Evolutionary conservation across 257 asterid genomes (phyloP).

Genomic region (Catharanthus roseus): DNA sequence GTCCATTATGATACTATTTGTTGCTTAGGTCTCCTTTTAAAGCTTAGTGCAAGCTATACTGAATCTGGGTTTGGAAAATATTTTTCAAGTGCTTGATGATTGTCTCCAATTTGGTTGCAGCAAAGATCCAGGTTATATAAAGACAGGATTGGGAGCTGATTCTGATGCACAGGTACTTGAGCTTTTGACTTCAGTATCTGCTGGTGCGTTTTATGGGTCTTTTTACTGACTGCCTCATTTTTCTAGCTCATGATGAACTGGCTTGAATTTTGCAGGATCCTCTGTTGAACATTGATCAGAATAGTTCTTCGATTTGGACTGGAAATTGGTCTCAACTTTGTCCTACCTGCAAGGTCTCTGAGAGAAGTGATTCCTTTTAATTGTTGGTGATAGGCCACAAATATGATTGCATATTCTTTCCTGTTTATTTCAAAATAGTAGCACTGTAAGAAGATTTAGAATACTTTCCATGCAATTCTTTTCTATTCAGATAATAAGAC

Average conservation of each 20-base stretch:
- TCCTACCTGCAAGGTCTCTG: constrained; percentile 95
- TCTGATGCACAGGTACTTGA: constrained; percentile 62
- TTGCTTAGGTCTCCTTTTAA: neutral
- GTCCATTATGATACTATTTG: neutral
- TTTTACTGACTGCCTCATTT: neutral
- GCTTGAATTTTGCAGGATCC: constrained; percentile 56
- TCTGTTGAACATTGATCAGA: constrained; percentile 65
- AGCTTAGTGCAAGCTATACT: neutral
- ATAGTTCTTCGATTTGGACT: constrained; percentile 55
- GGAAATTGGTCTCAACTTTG: constrained; percentile 99
- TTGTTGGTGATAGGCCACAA: constrained; percentile 10
- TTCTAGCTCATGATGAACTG: constrained; percentile 1
- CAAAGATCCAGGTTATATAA: constrained; percentile 81
- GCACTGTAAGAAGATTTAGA: constrained; percentile 7
- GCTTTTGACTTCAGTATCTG: constrained; percentile 7
- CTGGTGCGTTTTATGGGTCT: constrained; percentile 2
- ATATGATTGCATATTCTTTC: constrained; percentile 18
- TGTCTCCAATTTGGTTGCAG: constrained; percentile 51
- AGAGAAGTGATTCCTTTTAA: constrained; percentile 12
- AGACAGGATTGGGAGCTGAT: constrained; percentile 31
- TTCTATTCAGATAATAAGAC: constrained; percentile 73
- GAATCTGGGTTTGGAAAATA: neutral
- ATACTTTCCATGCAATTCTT: constrained; percentile 12
- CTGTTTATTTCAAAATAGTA: too few relatives aligned
- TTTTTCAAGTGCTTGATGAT: constrained; percentile 19